Conservation (phyloP, 352 stramenopile genomes). For the Phytophthora capsici region DNA sequence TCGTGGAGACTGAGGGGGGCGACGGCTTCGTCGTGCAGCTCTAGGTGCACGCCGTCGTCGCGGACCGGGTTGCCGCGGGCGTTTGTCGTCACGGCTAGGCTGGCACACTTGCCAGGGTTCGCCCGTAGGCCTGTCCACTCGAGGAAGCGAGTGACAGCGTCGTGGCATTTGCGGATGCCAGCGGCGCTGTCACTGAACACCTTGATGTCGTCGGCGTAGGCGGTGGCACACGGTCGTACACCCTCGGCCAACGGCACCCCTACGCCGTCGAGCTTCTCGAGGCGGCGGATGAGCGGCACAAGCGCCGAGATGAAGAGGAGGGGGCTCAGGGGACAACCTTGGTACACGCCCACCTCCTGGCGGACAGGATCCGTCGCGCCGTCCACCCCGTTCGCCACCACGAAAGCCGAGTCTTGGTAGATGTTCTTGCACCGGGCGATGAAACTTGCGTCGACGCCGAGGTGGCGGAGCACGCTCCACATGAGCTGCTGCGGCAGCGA, state of each 20-base stretch:
- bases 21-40: not conserved
- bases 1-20: not conserved
- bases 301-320: slow-evolving; percentile 32
- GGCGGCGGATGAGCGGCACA: not conserved
- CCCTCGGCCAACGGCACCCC: not conserved
- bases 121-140: slow-evolving; percentile 3
- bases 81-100: not conserved
- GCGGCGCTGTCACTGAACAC: slow-evolving; percentile 24
- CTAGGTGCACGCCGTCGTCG: not conserved
- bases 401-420: slow-evolving; percentile 13
- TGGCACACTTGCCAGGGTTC: slow-evolving; percentile 7
- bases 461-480: not conserved
- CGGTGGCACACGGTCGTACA: slow-evolving; percentile 2
- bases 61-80: not conserved
- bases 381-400: slow-evolving; percentile 20
- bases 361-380: slow-evolving; percentile 13
- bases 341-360: slow-evolving; percentile 16
- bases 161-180: slow-evolving; percentile 22
- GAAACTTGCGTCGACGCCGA: slow-evolving; percentile 8
- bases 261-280: slow-evolving; percentile 3
- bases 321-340: slow-evolving; percentile 36
- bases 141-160: not conserved
- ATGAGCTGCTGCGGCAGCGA: slow-evolving; percentile 1
- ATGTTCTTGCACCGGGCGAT: slow-evolving; percentile 9
- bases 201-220: slow-evolving; percentile 34